Conservation (phyloP, 2,329 filamentous ascomycete species). For the Fusarium ambrosium region DNA sequence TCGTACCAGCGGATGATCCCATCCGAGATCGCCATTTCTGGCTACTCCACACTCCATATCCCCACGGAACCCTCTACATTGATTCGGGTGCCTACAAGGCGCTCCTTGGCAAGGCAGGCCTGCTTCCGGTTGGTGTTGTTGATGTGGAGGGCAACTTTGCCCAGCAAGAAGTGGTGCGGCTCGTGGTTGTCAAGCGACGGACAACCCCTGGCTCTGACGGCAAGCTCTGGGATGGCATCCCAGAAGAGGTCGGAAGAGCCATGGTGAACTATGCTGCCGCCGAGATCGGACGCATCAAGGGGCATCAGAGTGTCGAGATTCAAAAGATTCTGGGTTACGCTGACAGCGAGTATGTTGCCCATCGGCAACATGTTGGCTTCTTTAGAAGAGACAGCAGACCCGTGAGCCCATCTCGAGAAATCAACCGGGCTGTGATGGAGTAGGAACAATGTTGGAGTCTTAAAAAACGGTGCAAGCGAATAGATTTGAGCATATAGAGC, state of each 20-base stretch:
- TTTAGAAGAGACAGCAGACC: conserved; percentile 69
- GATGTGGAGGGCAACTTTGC: conserved; percentile 90
- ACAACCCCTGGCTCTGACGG: conserved; percentile 56
- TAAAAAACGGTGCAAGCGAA: conserved; percentile 32
- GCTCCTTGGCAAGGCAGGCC: conserved; percentile 84
- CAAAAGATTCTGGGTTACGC: conserved; percentile 86
- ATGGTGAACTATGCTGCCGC: conserved; percentile 92
- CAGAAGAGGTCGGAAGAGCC: conserved; percentile 85
- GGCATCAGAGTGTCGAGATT: conserved; percentile 86
- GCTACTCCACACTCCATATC: conserved; percentile 91
- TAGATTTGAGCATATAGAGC: conserved; percentile 41
- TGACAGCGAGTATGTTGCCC: conserved; percentile 93
- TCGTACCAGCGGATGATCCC: conserved; percentile 85
- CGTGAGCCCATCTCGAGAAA: conserved; percentile 59
- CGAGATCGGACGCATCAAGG: conserved; percentile 88
- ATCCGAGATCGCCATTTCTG: conserved; percentile 97
- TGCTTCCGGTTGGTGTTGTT: conserved; percentile 91
- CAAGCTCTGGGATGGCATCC: conserved; percentile 64
- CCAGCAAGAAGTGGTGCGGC: conserved; percentile 90
- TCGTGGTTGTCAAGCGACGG: conserved; percentile 81
- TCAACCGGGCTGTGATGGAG: conserved; percentile 40
- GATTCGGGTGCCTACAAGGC: conserved; percentile 90
- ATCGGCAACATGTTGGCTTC: conserved; percentile 89
- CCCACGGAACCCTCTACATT: conserved; percentile 92
- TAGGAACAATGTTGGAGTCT: conserved; percentile 10